A percentile compares a stretch with the other conserved stretches of the same genome.
Evolutionary conservation across 306 rosid genomes (phyloP).

Genomic region (Geum urbanum): DNA sequence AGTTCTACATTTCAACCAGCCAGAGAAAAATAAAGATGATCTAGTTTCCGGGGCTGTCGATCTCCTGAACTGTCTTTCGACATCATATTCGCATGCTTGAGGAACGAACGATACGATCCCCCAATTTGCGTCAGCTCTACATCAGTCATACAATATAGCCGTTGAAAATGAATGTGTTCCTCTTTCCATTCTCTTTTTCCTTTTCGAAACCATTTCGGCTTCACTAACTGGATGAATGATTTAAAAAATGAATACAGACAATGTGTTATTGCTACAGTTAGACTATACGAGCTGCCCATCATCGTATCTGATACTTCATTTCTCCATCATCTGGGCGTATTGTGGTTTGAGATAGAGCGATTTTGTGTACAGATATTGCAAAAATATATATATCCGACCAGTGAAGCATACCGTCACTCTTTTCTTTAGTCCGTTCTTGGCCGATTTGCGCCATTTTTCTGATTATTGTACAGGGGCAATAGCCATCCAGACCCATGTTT

Average conservation of each 20-base stretch:
- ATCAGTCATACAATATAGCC: not conserved
- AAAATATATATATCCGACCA: slow-evolving; percentile 15
- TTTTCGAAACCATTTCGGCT: not conserved
- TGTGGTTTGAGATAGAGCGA: not conserved
- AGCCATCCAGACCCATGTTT: slow-evolving; percentile 65
- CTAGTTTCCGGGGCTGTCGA: not conserved
- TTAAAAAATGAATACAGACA: slow-evolving; percentile 3
- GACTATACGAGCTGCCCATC: slow-evolving; percentile 13
- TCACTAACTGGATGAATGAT: not conserved
- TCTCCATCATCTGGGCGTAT: not conserved
- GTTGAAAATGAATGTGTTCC: not conserved
- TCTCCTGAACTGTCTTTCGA: not conserved
- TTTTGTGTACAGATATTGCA: slow-evolving; percentile 3
- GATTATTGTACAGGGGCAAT: slow-evolving; percentile 63
- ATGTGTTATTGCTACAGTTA: slow-evolving; percentile 18
- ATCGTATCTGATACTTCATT: slow-evolving; percentile 3
- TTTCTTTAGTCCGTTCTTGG: slow-evolving; percentile 60
- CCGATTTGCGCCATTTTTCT: slow-evolving; percentile 53
- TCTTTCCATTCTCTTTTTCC: not conserved
- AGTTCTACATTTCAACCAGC: too few species aligned
- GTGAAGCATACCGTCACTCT: slow-evolving; percentile 11
- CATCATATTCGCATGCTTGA: not conserved
- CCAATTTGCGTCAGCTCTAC: not conserved
- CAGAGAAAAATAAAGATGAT: not conserved
- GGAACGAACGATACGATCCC: not conserved